These are phyloP conservation scores for Calonectria ilicicola DNA, from an alignment of 2,329 filamentous ascomycete species.

Conservation along the genomic window DNA sequence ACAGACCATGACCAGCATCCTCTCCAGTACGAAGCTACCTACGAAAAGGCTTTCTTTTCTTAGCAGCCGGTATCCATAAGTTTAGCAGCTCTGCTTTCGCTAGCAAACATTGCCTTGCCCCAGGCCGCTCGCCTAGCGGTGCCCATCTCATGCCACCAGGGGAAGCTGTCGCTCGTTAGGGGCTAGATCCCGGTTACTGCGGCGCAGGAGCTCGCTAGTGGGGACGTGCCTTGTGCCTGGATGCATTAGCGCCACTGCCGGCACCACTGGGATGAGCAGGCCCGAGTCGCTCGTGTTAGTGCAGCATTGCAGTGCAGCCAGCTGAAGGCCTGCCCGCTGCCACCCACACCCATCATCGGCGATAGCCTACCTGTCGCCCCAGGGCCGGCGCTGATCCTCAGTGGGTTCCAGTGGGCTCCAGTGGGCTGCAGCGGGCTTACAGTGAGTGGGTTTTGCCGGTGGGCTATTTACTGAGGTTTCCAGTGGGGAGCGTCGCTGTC, in stretches of 20 bases:
- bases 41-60: conserved; percentile 10
- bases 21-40: neutral
- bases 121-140: conserved; percentile 2
- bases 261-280: conserved; percentile 31
- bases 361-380: neutral
- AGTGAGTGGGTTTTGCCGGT: neutral
- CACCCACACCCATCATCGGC: neutral
- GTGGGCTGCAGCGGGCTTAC: too few relatives aligned
- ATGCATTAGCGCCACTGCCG: conserved; percentile 38
- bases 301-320: neutral
- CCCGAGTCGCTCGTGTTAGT: conserved; percentile 34
- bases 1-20: neutral
- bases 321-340: neutral
- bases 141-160: conserved; percentile 2
- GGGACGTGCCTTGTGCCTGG: conserved; percentile 17
- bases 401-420: neutral
- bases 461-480: conserved; percentile 1
- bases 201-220: neutral
- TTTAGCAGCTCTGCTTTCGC: neutral
- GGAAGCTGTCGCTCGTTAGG: conserved; percentile 4
- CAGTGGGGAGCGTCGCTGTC: neutral
- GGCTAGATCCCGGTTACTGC: neutral
- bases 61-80: neutral
- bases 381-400: neutral
- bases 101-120: conserved; percentile 3